A percentile compares a stretch with the other conserved stretches of the same genome.
Evolutionary conservation across 1,284 basidiomycete species (phyloP).

Genomic region (Boletus austroedulis): DNA sequence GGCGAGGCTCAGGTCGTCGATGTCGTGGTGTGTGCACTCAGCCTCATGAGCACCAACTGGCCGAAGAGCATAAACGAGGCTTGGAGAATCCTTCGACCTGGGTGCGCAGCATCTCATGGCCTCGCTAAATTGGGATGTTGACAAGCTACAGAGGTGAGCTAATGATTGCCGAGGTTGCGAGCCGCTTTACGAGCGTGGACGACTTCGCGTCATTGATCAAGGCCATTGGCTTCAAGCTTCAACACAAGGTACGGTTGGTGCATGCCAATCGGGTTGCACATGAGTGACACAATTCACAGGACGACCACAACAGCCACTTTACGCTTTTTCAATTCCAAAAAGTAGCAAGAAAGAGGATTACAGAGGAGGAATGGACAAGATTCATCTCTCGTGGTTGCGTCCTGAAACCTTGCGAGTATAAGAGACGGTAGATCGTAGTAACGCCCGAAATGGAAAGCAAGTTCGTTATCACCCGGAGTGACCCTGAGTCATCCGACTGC

Average conservation of each 20-base stretch:
- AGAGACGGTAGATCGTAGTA: constrained; percentile 68
- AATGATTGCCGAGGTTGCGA: constrained; percentile 94
- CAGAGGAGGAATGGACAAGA: constrained; percentile 63
- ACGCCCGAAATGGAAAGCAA: constrained; percentile 4
- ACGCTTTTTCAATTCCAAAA: constrained; percentile 85
- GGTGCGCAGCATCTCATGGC: constrained; percentile 51
- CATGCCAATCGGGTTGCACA: not conserved
- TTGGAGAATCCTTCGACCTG: constrained; percentile 77
- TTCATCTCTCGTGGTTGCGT: constrained; percentile 59
- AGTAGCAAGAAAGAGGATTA: constrained; percentile 45
- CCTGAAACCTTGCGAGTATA: constrained; percentile 96
- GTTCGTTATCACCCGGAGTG: not conserved
- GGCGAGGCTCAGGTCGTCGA: constrained; percentile 80
- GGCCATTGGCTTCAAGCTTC: constrained; percentile 79
- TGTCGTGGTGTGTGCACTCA: constrained; percentile 89
- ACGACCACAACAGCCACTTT: constrained; percentile 85
- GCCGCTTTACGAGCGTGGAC: constrained; percentile 74
- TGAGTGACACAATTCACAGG: constrained; percentile 43
- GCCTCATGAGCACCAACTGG: constrained; percentile 98
- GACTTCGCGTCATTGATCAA: constrained; percentile 73
- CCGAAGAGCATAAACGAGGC: constrained; percentile 85
- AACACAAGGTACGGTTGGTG: constrained; percentile 55
- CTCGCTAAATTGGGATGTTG: constrained; percentile 6
- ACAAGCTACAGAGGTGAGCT: constrained; percentile 67
- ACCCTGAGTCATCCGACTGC: not conserved